A percentile compares a stretch with the other conserved stretches of the same genome.
These are phyloP conservation scores for Circinella umbellata DNA, from an alignment of 371 early-diverging fungal species.

Conservation along the genomic window DNA sequence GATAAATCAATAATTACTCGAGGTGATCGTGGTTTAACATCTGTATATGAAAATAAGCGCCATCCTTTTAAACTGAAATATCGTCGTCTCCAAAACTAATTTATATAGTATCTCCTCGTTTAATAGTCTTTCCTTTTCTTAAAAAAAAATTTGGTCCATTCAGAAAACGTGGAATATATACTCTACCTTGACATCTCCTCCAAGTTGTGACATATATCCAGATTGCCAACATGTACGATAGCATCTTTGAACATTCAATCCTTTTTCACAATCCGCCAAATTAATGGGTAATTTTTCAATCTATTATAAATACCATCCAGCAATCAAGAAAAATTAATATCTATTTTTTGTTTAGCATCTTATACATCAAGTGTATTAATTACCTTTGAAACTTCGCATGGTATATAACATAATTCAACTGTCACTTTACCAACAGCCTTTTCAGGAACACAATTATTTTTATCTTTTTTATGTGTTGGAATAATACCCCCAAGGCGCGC, in stretches of 20 bases:
- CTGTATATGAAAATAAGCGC: slow-evolving; percentile 29
- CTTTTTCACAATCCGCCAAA: slow-evolving; percentile 37
- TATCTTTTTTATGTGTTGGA: slow-evolving; percentile 10
- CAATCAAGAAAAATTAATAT: too few species aligned
- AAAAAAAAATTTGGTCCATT: too few species aligned
- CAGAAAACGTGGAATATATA: not conserved
- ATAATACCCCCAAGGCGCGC: slow-evolving; percentile 10
- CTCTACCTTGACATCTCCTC: slow-evolving; percentile 36
- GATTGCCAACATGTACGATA: slow-evolving; percentile 38
- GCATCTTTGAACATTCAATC: slow-evolving; percentile 35
- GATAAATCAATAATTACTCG: slow-evolving; percentile 33
- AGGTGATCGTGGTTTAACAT: slow-evolving; percentile 16
- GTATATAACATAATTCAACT: slow-evolving; percentile 30
- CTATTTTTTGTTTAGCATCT: not conserved
- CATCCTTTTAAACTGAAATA: slow-evolving; percentile 29
- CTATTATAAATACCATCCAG: not conserved
- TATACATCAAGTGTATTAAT: not conserved
- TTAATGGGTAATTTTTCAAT: slow-evolving; percentile 16
- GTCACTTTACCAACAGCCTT: slow-evolving; percentile 48
- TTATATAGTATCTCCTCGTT: not conserved
- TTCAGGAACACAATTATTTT: slow-evolving; percentile 17
- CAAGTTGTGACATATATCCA: slow-evolving; percentile 41
- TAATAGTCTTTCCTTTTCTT: not conserved
- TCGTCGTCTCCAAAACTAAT: slow-evolving; percentile 34
- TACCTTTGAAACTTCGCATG: slow-evolving; percentile 20